Evolutionary conservation across 1,139 yeast genomes (phyloP), one percentile per base, ranked within the genome.

Genomic region (Kluyveromyces marxianus): DNA sequence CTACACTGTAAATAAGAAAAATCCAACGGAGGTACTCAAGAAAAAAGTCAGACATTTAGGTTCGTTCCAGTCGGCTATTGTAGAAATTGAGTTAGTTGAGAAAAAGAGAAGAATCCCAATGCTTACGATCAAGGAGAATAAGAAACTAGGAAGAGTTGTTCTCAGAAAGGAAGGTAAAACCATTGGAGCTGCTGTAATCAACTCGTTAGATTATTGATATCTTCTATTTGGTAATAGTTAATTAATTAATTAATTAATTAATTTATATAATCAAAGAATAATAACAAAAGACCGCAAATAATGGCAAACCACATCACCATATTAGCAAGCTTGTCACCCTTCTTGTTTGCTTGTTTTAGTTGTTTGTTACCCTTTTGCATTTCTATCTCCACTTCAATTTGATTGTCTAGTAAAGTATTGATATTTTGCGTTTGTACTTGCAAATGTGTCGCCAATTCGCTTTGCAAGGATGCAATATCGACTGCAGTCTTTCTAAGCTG

Each of bases 111-210:
- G 74, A 36, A 65, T 83, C 35, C 95, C 96, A 2, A 59, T 87
- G 42, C 72, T 88, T 30, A 71, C 73, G 25, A 83, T 75, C 55
- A 68, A 67, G 8, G 77, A 81, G 41, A 80, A 81, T 59, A 74
- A 74, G 54, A 77, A 77, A 36, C 68, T 92, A 41, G 96, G 97
- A 2, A 75, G 96, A 56, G 71, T 92, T 26, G 92, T 94, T 5
- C 66, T 92, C 39, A 79, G 98, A 59, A 79, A 83, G 56, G 96
- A 87, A 55, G 97, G 97, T 2, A 61, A 71, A 29, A 88, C 97
- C 0, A 76, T 92, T 42, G 97, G 95, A 7, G 96, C 97, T 0
- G 97, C 97, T 29, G n/a, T 48, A 33, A 25, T 45, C 24, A 38
- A 33, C 35, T 39, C 50, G 27, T 41, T 41, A 14, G 48, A 44